Base-by-base conservation (phyloP, 257 asterid genomes). In the Gentiana macrophylla region DNA sequence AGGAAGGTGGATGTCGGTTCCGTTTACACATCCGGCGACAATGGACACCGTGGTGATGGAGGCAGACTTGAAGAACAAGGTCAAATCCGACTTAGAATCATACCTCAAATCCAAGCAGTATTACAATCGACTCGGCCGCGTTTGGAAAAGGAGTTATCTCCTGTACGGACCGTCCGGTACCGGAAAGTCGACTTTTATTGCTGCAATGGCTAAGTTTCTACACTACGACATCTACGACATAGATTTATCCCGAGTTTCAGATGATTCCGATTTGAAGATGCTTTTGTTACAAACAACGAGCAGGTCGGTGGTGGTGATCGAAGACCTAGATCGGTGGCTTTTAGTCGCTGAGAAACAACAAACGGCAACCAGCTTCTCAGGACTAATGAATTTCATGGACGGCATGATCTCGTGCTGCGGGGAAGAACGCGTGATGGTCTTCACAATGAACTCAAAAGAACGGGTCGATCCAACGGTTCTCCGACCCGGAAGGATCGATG, bases 91-190 rank as follows among this genome's bases (percentile, higher is more conserved):
- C 63, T 73, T 82, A 8, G 98, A 89, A 49, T 66, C 64, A 12
- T 89, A 86, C 55, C 50, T 72, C 37, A 89, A 89, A 67, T 77
- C 93, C 61, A 84, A 77, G 63, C 94, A 86, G 79, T 84, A 84
- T 35, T 89, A 89, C 69, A 84, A 84, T 72, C 74, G 95, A 0
- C 69, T 86, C 49, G 97, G 97, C 58, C 88, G 85, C 6, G 84
- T 89, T n/a, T 89, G 97, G 97, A 89, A 89, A 68, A 66, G 95
- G 59, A 89, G 93, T 70, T 89, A 86, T 67, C 66, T 89, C 1
- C 69, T 89, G 12, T 77, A 86, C 83, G 97, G 97, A 5, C 66
- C 84, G 4, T 69, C 93, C 3, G 97, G 97, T 1, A 86, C 97
- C 32, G 97, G 97, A 0, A 89, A 89, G 65, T 80, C 97, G 32